Evolutionary conservation across 352 stramenopile genomes (phyloP), one percentile per base, ranked within the genome.

Genomic region (Hyphochytrium catenoides): DNA sequence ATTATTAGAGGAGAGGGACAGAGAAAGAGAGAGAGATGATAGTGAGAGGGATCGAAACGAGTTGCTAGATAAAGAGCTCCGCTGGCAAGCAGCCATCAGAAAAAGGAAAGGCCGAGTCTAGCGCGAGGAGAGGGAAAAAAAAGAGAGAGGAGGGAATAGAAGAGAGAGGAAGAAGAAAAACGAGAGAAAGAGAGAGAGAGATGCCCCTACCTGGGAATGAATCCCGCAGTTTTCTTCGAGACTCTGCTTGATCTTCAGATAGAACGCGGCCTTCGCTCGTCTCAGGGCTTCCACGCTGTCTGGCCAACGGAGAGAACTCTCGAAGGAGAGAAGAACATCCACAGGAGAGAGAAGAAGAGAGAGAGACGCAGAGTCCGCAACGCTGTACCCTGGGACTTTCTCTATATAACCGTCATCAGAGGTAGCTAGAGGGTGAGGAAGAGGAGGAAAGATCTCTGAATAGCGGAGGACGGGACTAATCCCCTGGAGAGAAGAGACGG

Each of bases 181-280:
- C n/a, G n/a, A n/a, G n/a, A n/a, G n/a, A n/a, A n/a, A n/a, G n/a
- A n/a, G n/a, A n/a, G n/a, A n/a, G n/a, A n/a, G n/a, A n/a, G n/a
- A n/a, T n/a, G n/a, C n/a, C n/a, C n/a, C n/a, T n/a, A n/a, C n/a
- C n/a, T n/a, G n/a, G n/a, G n/a, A n/a, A n/a, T n/a, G n/a, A 0
- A 76, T 34, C 12, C 61, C 47, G 19, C 61, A 50, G 14, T 50
- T 50, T 2, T 62, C 63, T 28, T 77, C 59, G 0, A 86, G 51
- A 36, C 82, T 63, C 27, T 86, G 57, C 0, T 59, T 67, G 18
- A 89, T 62, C 26, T 86, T 62, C 9, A 87, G 67, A 50, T 85
- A 86, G 44, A 89, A 87, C 0, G 69, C 74, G 3, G 65, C 75
- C 52, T 87, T 86, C 3, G 66, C 68, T 34, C 83, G 61, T 25